phyloP scores from a whole-genome alignment of 2,329 filamentous ascomycete genomes.

The Neonectria hederae region DNA sequence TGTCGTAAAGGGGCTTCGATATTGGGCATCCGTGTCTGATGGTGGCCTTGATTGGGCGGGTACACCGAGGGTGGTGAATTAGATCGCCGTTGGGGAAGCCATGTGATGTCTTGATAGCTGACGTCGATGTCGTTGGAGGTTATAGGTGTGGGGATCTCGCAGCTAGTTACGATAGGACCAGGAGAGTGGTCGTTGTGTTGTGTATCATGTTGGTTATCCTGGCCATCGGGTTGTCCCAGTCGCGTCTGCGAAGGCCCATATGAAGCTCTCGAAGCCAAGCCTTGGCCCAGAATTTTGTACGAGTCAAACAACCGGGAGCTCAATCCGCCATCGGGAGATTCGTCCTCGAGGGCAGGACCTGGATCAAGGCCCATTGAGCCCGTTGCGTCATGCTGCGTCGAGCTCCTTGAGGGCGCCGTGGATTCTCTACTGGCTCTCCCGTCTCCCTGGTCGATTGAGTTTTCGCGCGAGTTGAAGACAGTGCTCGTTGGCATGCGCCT shows the following conservation, averaged over 20 bases:
- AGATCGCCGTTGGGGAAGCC: slow-evolving; percentile 13
- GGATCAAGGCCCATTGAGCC: not conserved
- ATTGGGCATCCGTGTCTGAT: not conserved
- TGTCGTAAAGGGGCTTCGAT: slow-evolving; percentile 21
- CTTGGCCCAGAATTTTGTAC: slow-evolving; percentile 33
- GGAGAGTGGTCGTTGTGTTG: not conserved
- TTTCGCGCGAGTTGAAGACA: slow-evolving; percentile 8
- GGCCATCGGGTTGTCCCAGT: not conserved
- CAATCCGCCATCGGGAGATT: slow-evolving; percentile 17
- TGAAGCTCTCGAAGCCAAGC: slow-evolving; percentile 14
- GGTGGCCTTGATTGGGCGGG: not conserved
- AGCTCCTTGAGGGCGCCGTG: slow-evolving; percentile 1
- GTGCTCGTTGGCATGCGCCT: slow-evolving; percentile 15
- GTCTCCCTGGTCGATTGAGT: slow-evolving; percentile 3
- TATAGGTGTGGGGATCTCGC: slow-evolving; percentile 6
- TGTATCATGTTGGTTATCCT: not conserved
- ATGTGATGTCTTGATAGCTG: slow-evolving; percentile 21
- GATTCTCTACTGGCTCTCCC: slow-evolving; percentile 5
- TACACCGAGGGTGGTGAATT: slow-evolving; percentile 11
- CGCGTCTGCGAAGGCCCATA: not conserved
- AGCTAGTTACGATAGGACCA: not conserved
- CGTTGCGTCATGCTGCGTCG: not conserved
- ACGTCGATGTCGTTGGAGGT: not conserved
- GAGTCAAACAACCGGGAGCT: slow-evolving; percentile 33
- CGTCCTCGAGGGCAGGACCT: not conserved